Conservation (phyloP, 768 basidiomycete species). For the Podaxis sp. region DNA sequence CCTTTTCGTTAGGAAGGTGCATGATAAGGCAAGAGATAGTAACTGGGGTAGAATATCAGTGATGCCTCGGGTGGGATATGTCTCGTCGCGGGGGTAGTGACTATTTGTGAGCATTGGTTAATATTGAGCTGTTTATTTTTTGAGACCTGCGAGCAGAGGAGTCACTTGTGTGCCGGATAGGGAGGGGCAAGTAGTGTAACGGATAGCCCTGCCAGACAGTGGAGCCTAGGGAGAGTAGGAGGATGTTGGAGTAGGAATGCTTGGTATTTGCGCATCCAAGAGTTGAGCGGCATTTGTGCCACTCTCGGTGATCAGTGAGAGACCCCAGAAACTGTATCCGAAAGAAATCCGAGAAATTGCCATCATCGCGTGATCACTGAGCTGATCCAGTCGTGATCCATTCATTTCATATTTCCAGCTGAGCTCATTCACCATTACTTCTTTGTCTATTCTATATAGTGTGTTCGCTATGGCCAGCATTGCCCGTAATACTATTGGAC, state of each 20-base stretch:
- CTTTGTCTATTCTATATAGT: not conserved
- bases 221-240: not conserved
- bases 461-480: slow-evolving; percentile 3
- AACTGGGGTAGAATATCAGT: too few relatives aligned
- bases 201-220: too few relatives aligned
- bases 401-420: not conserved
- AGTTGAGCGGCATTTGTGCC: not conserved
- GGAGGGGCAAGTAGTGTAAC: too few relatives aligned
- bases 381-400: not conserved
- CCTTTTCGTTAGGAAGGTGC: not conserved
- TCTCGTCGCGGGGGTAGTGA: too few relatives aligned
- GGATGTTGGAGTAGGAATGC: not conserved
- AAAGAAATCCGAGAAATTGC: not conserved
- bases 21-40: too few relatives aligned
- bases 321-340: not conserved
- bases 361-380: not conserved
- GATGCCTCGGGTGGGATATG: too few relatives aligned
- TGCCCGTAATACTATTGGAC: not conserved
- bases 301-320: too few relatives aligned
- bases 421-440: not conserved
- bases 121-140: too few relatives aligned
- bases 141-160: too few relatives aligned
- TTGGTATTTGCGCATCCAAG: too few relatives aligned
- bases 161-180: too few relatives aligned
- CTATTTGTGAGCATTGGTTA: too few relatives aligned